Evolutionary conservation across 2,329 filamentous ascomycete species (phyloP), one percentile per base, ranked within the genome.

Genomic region (Elsinoe batatas): DNA sequence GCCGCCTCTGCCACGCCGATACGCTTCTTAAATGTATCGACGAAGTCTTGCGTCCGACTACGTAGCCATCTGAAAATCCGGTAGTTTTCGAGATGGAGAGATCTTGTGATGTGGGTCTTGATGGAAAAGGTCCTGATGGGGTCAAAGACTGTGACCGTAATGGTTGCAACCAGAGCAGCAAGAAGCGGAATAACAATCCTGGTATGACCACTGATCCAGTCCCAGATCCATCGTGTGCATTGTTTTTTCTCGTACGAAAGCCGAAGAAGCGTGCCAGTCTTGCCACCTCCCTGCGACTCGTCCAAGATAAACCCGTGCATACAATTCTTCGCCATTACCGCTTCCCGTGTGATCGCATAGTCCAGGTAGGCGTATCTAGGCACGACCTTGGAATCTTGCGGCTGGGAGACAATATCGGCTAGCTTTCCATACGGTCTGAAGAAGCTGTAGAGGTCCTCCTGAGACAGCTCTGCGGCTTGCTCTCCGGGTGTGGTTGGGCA

Each of bases 61-160:
- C 85, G 85, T 65, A 96, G 80, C 91, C 90, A 95, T 58, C 84
- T 81, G 69, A 88, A 87, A 13, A 91, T 64, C 46, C 74, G 78
- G 64, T 83, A 91, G 59, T 93, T 83, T 43, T 82, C 83, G 32
- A 93, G 74, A 57, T 87, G 81, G 58, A 93, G 82, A 0, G 84
- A 82, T 46, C 84, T 80, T 32, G 90, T 89, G 51, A 98, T 84
- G 67, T 95, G 90, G 3, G 85, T 79, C 65, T 89, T 89, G 71
- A 97, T 88, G 64, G 94, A 96, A 66, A 94, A 93, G 0, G 90
- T 91, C 43, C 93, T 83, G 57, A 98, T 91, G 6, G 93, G 93
- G 63, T 98, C 93, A 64, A 98, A 97, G 6, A 97, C 77, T 1
- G 88, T 82, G 17, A 96, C 89, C 0, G 91, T 94, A 47, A 93